Evolutionary conservation across 306 rosid genomes (phyloP).

Genomic region (Fragaria nilgerrensis): DNA sequence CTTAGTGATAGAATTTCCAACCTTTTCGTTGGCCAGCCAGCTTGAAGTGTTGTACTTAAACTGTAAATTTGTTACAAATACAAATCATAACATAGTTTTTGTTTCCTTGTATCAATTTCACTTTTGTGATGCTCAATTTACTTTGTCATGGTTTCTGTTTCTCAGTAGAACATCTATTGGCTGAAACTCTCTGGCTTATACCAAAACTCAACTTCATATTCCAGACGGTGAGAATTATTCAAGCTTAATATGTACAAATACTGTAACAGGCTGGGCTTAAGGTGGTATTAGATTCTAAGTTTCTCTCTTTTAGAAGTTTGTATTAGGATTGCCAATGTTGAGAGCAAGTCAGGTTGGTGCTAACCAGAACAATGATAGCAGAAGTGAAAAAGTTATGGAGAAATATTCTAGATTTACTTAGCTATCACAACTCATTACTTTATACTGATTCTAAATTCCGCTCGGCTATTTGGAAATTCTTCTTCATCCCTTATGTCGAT

Average conservation of each 20-base stretch:
- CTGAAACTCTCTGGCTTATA: not conserved
- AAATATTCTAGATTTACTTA: not conserved
- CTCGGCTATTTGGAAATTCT: not conserved
- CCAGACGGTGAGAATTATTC: not conserved
- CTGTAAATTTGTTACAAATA: slow-evolving; percentile 31
- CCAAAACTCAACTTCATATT: not conserved
- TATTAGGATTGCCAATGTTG: not conserved
- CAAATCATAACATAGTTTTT: slow-evolving; percentile 20
- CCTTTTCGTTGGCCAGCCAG: slow-evolving; percentile 30
- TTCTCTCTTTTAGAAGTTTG: not conserved
- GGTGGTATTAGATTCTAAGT: not conserved
- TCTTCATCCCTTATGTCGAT: not conserved
- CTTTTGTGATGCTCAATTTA: not conserved
- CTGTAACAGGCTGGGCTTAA: not conserved
- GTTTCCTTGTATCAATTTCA: not conserved
- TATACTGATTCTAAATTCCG: not conserved
- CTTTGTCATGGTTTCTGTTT: not conserved
- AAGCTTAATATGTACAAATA: not conserved
- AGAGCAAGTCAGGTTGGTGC: not conserved
- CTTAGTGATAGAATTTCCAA: slow-evolving; percentile 24
- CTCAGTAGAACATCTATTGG: not conserved
- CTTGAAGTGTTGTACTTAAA: slow-evolving; percentile 26
- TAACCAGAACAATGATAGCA: not conserved
- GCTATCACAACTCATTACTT: not conserved
- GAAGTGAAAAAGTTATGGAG: not conserved